Conservation (phyloP, 1,139 yeast genomes). For the Candida sp. region DNA sequence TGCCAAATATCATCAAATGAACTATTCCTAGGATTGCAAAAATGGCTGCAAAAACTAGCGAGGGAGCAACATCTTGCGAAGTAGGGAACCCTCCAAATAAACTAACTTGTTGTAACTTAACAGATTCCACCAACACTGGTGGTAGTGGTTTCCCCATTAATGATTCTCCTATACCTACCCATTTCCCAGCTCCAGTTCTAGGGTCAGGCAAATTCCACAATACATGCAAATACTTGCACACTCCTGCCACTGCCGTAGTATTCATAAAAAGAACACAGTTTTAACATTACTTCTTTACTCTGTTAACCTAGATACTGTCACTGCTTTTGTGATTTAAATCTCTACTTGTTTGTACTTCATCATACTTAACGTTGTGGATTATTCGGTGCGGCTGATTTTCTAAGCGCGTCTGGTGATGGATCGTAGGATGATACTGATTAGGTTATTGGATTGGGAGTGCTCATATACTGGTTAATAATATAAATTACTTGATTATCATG, state of each 20-base stretch:
- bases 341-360: too few species aligned
- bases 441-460: too few species aligned
- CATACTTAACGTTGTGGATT: too few species aligned
- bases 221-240: constrained; percentile 27
- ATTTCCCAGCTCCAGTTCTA: constrained; percentile 46
- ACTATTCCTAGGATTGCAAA: constrained; percentile 22
- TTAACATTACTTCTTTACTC: too few species aligned
- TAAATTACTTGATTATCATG: too few species aligned
- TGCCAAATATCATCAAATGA: constrained; percentile 24
- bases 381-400: too few species aligned
- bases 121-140: constrained; percentile 16
- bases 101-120: constrained; percentile 18
- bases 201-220: constrained; percentile 41
- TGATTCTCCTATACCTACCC: constrained; percentile 26
- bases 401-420: too few species aligned
- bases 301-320: too few species aligned
- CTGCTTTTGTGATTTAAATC: too few species aligned
- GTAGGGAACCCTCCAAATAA: constrained; percentile 37
- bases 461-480: too few species aligned
- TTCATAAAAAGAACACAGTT: too few species aligned
- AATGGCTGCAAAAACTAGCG: constrained; percentile 25
- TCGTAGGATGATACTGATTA: too few species aligned
- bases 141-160: constrained; percentile 22
- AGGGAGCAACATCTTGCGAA: constrained; percentile 25
- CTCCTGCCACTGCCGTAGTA: constrained; percentile 24